Evolutionary conservation across 2,329 filamentous ascomycete genomes (phyloP), one percentile per base, ranked within the genome.

Genomic region (Triangularia setosa): DNA sequence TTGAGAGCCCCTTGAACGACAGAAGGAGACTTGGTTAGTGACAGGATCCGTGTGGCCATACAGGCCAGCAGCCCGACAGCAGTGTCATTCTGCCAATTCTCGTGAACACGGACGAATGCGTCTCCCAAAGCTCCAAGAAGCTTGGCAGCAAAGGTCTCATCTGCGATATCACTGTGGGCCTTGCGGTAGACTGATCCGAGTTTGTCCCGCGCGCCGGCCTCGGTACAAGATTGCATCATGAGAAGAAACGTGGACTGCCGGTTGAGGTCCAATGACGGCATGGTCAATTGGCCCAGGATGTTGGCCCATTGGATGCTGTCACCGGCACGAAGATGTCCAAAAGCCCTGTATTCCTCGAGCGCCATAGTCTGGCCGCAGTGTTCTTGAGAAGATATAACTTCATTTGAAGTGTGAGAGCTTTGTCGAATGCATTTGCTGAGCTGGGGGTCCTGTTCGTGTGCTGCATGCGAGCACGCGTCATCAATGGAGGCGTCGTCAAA

Each of bases 281-380:
- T 74, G 0, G 74, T 72, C 2, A 89, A 72, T 68, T 87, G 81
- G 0, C 77, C 69, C 0, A 86, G 70, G 2, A 89, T 80, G 61
- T 87, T 88, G 8, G 76, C 69, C 82, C 85, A 89, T 59, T 85
- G 83, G 8, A 87, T 72, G 0, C 72, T 69, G 18, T 77, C 64
- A 0, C 85, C 85, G 1, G 81, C 70, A 0, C 81, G 78, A 2
- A 89, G 67, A 0, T 79, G 70, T 0, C 78, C 76, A n/a, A 88
- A 79, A 0, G 79, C 76, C 59, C 83, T 82, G 70, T 80, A 88
- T 61, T 90, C 85, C 0, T 81, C 79, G 0, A 85, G 64, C 0
- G 80, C 77, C 62, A 90, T 74, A 23, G 79, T 69, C 0, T 63
- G 11, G 0, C 86, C 84, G 58, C 84, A 87, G 0, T 72, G 59